Conservation (phyloP, 1,284 basidiomycete genomes). For the Malassezia furfur region DNA sequence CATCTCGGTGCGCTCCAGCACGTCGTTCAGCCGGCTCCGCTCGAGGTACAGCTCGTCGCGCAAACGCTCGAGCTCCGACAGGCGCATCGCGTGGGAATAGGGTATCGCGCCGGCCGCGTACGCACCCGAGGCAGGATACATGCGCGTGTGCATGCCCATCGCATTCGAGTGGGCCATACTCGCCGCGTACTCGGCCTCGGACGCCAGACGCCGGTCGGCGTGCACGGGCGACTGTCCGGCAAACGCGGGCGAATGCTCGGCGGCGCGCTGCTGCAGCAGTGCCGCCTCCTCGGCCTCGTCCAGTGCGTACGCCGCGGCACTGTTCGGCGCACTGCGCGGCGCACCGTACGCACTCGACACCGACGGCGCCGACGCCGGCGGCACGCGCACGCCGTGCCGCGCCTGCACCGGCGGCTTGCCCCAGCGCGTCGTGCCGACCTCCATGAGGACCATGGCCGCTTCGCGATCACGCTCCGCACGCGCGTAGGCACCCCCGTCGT, state of each 20-base stretch:
- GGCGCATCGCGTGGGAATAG: not conserved
- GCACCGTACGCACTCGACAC: not conserved
- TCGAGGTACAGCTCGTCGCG: constrained; percentile 35
- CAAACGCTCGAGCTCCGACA: constrained; percentile 30
- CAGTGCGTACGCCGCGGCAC: not conserved
- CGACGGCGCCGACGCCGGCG: not conserved
- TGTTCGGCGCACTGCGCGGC: not conserved
- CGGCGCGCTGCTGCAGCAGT: not conserved
- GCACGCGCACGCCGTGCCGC: not conserved
- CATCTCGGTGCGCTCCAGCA: constrained; percentile 32
- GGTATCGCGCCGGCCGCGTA: not conserved
- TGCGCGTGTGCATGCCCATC: not conserved
- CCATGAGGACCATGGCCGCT: constrained; percentile 44
- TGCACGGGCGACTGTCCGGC: not conserved
- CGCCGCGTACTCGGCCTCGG: not conserved
- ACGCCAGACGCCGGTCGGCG: not conserved
- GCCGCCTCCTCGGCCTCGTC: not conserved
- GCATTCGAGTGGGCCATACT: not conserved
- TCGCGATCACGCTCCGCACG: constrained; percentile 38
- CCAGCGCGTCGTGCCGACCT: constrained; percentile 25
- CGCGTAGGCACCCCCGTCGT: not conserved
- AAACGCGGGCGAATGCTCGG: not conserved
- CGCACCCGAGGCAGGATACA: constrained; percentile 6
- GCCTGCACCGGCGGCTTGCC: not conserved
- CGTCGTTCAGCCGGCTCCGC: constrained; percentile 29